Evolutionary conservation across 352 stramenopile species (phyloP), one percentile per base, ranked within the genome.

Genomic region (Pythium vanterpoolii): DNA sequence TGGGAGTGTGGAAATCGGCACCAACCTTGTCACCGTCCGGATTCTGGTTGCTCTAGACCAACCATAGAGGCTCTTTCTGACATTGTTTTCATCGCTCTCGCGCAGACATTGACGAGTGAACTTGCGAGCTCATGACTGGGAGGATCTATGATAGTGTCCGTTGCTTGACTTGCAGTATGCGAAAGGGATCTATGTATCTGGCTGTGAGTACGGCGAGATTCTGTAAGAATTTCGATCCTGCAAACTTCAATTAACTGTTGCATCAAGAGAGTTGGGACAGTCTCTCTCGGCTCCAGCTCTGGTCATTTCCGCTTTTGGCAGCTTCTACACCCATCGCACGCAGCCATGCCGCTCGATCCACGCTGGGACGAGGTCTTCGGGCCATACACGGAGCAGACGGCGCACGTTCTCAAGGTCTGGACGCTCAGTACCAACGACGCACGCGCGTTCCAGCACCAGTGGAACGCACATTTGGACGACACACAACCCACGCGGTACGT

Each of bases 371-470:
- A 55, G 19, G n/a, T 55, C 19, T 55, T 54, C 24, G 28, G 6
- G 28, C 28, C 30, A 30, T 54, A 43, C 47, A 16, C 16, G 30
- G 4, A 1, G 13, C 16, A 19, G 19, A 54, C 31, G 28, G 40
- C 47, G 28, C 31, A 40, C 28, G n/a, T 54, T 18, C 43, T 54
- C 47, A 54, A 54, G 47, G 47, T 54, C 47, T 54, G 47, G 47
- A 54, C 47, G 31, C 30, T 54, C 19, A 14, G n/a, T 4, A 28
- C 31, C 5, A 8, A 40, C 19, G 26, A 54, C 31, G 47, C 47
- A 14, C 47, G 28, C 0, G 47, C 47, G 18, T 54, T 54, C 31
- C 30, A 54, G 19, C 47, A 30, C 47, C 28, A 43, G 28, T 54
- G 47, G 47, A 54, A 54, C 30, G 27, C 27, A 16, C 47, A 30